phyloP scores from a whole-genome alignment of 805 yeast genomes.

The Candida tibetensis region DNA sequence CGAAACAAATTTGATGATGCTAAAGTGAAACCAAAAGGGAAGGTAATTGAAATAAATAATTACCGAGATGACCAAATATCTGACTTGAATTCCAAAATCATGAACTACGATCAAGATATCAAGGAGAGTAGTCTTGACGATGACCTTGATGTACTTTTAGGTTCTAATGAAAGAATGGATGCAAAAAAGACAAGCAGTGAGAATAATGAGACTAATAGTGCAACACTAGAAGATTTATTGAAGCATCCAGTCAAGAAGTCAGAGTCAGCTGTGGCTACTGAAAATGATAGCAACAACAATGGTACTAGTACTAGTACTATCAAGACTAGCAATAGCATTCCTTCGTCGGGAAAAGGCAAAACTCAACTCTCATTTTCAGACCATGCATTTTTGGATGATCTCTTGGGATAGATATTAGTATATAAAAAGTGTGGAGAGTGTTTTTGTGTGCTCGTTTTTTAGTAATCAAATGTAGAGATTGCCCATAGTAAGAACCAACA shows the following conservation, averaged over 20 bases:
- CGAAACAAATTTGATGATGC: constrained; percentile 24
- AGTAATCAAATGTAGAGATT: no score
- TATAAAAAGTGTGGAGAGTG: not conserved
- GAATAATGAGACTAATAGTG: no score
- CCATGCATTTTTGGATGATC: constrained; percentile 16
- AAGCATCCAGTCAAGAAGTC: no score
- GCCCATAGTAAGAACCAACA: no score
- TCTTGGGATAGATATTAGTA: constrained; percentile 9
- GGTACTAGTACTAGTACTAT: not conserved
- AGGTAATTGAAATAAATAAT: constrained; percentile 37
- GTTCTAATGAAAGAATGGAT: no score
- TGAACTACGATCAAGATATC: constrained; percentile 3
- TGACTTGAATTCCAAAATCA: constrained; percentile 3
- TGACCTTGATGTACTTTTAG: constrained; percentile 13
- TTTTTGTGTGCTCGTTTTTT: no score
- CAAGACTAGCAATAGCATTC: not conserved
- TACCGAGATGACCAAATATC: constrained; percentile 19
- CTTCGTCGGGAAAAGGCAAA: not conserved
- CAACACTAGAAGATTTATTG: no score
- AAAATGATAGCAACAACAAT: no score
- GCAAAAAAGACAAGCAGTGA: no score
- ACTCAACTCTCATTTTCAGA: no score
- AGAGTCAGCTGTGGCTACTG: no score
- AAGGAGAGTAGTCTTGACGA: constrained; percentile 4
- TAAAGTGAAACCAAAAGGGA: constrained; percentile 2